Conservation (phyloP, 2,329 filamentous ascomycete species). For the Cladosporium colombiae region DNA sequence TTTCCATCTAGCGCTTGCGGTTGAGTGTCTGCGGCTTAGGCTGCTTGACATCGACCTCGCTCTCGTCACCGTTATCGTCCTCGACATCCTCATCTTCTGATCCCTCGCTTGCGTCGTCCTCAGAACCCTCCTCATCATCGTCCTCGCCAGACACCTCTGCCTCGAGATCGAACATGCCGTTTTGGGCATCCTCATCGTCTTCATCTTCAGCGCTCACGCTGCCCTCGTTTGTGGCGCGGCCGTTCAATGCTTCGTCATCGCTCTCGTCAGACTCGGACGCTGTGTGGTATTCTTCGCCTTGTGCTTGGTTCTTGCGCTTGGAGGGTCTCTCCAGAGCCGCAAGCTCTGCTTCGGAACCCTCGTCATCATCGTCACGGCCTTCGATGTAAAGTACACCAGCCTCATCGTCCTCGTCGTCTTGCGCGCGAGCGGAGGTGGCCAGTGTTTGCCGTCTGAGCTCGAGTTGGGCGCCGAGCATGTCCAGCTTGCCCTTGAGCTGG, state of each 20-base stretch:
- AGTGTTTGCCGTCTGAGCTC: conserved; percentile 73
- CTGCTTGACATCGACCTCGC: conserved; percentile 25
- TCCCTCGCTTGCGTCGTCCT: conserved; percentile 34
- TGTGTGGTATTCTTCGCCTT: conserved; percentile 35
- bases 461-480: conserved; percentile 90
- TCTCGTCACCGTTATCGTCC: conserved; percentile 38
- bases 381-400: conserved; percentile 85
- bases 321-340: conserved; percentile 36
- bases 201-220: conserved; percentile 59
- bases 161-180: conserved; percentile 37
- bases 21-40: conserved; percentile 26
- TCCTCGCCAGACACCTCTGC: conserved; percentile 44
- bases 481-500: conserved; percentile 89
- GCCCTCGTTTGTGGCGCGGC: conserved; percentile 45
- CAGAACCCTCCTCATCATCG: conserved; percentile 50
- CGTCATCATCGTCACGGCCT: conserved; percentile 68
- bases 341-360: conserved; percentile 49
- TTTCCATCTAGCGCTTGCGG: conserved; percentile 24
- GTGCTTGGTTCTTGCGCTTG: conserved; percentile 16
- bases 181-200: conserved; percentile 66
- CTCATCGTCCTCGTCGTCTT: conserved; percentile 65
- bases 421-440: conserved; percentile 46
- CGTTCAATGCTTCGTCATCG: conserved; percentile 62
- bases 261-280: conserved; percentile 70
- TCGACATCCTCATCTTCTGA: conserved; percentile 49